phyloP scores from a whole-genome alignment of 306 rosid genomes.

The Fragaria iinumae region DNA sequence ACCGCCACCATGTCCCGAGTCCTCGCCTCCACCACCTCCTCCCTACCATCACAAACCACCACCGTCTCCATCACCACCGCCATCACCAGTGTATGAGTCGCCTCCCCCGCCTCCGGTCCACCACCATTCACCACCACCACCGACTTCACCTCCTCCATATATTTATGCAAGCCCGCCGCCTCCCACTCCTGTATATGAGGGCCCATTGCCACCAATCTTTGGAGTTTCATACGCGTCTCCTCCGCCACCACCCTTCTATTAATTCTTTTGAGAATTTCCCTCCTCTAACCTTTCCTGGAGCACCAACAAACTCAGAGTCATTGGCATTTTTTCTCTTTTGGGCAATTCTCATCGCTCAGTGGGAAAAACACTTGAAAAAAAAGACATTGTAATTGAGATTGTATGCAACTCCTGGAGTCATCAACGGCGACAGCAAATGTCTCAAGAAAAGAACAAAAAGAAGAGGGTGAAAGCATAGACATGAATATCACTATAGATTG shows the following conservation, averaged over 20 bases:
- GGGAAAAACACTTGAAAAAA: constrained; percentile 23
- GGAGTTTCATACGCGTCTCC: constrained; percentile 90
- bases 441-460: constrained; percentile 16
- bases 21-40: constrained; percentile 52
- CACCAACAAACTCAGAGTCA: constrained; percentile 31
- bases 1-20: constrained; percentile 62
- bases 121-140: constrained; percentile 23
- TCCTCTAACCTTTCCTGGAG: constrained; percentile 59
- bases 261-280: constrained; percentile 82
- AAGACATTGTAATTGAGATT: not conserved
- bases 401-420: constrained; percentile 3
- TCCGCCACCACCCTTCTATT: constrained; percentile 96
- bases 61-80: constrained; percentile 46
- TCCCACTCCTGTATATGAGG: constrained; percentile 81
- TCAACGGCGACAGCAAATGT: constrained; percentile 8
- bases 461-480: constrained; percentile 38
- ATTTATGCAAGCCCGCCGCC: constrained; percentile 59
- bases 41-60: constrained; percentile 30
- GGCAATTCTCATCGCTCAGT: constrained; percentile 76
- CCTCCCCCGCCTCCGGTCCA: constrained; percentile 33
- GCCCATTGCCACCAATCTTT: constrained; percentile 82
- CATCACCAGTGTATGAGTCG: constrained; percentile 29
- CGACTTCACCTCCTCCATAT: constrained; percentile 40
- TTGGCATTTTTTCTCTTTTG: constrained; percentile 34
- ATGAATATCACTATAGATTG: constrained; percentile 13